Evolutionary conservation across 371 early-diverging fungal species (phyloP).

Genomic region (Phascolomyces articulosus): DNA sequence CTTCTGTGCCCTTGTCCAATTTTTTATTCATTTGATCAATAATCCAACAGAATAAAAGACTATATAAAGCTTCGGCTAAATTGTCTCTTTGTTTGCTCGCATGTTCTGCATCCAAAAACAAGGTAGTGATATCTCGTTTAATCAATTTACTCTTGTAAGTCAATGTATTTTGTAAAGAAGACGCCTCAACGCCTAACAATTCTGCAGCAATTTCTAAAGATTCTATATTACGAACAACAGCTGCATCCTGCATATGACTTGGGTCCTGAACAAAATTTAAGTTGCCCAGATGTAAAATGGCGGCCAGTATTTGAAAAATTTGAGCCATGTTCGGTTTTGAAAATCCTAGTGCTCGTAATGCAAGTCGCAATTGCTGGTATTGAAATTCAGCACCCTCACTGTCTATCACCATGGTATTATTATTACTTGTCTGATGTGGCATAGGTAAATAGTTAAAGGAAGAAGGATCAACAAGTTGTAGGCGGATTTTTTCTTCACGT

Average conservation of each 20-base stretch:
- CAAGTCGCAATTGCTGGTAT: slow-evolving; percentile 53
- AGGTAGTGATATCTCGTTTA: slow-evolving; percentile 82
- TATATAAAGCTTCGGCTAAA: slow-evolving; percentile 79
- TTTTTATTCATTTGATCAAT: slow-evolving; percentile 84
- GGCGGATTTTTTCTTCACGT: slow-evolving; percentile 14
- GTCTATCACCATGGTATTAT: slow-evolving; percentile 30
- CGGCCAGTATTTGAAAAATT: slow-evolving; percentile 84
- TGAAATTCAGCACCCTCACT: slow-evolving; percentile 64
- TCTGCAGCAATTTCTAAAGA: slow-evolving; percentile 75
- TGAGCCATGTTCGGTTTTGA: slow-evolving; percentile 74
- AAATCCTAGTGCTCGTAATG: slow-evolving; percentile 80
- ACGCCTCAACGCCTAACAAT: slow-evolving; percentile 81
- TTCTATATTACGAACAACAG: slow-evolving; percentile 70
- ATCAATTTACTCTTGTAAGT: slow-evolving; percentile 81
- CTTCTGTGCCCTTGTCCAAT: slow-evolving; percentile 58
- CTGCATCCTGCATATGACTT: slow-evolving; percentile 67
- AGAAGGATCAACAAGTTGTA: slow-evolving; percentile 21
- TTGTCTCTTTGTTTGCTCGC: slow-evolving; percentile 78
- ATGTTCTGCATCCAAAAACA: slow-evolving; percentile 76
- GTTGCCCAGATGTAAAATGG: slow-evolving; percentile 90
- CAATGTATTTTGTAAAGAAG: slow-evolving; percentile 74
- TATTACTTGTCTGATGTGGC: not conserved
- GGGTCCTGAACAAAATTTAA: slow-evolving; percentile 76
- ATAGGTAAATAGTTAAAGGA: not conserved
- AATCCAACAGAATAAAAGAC: slow-evolving; percentile 82